phyloP scores from a whole-genome alignment of 2,329 filamentous ascomycete genomes.

The Scolecobasidium constrictum region DNA sequence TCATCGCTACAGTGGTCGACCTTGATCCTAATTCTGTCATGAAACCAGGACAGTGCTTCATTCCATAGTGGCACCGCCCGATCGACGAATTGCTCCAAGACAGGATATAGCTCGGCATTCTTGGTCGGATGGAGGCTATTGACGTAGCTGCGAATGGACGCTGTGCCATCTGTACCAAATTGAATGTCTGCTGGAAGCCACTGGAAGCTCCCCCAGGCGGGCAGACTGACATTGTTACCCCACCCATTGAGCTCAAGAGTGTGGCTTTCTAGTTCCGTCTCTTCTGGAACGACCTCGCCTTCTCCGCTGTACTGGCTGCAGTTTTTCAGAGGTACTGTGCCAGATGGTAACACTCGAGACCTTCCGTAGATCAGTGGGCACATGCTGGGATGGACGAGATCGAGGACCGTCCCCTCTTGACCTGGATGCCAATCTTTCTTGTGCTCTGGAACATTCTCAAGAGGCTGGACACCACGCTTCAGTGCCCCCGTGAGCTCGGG shows the following conservation, averaged over 20 bases:
- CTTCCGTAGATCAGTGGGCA: constrained; percentile 16
- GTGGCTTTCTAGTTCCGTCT: constrained; percentile 6
- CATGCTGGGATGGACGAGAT: constrained; percentile 49
- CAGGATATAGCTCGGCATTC: constrained; percentile 27
- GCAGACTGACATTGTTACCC: not conserved
- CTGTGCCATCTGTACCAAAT: constrained; percentile 15
- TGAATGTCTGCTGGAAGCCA: constrained; percentile 38
- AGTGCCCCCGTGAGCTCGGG: constrained; percentile 17
- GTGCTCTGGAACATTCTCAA: constrained; percentile 41
- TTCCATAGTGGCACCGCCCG: constrained; percentile 38
- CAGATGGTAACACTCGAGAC: constrained; percentile 13
- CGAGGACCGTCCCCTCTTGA: constrained; percentile 43
- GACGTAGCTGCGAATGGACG: constrained; percentile 33
- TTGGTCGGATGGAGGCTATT: constrained; percentile 39
- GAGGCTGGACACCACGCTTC: constrained; percentile 12
- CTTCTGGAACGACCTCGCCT: constrained; percentile 10
- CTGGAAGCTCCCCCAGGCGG: constrained; percentile 27
- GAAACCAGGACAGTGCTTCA: constrained; percentile 14
- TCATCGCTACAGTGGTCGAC: not conserved
- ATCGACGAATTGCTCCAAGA: constrained; percentile 31
- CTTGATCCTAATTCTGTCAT: constrained; percentile 5
- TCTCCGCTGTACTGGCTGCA: constrained; percentile 11
- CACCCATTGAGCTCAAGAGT: constrained; percentile 3
- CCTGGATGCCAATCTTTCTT: constrained; percentile 51
- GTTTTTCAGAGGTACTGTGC: constrained; percentile 11